Evolutionary conservation across 371 early-diverging fungal species (phyloP), one percentile per base, ranked within the genome.

Genomic region (Mucor lusitanicus): DNA sequence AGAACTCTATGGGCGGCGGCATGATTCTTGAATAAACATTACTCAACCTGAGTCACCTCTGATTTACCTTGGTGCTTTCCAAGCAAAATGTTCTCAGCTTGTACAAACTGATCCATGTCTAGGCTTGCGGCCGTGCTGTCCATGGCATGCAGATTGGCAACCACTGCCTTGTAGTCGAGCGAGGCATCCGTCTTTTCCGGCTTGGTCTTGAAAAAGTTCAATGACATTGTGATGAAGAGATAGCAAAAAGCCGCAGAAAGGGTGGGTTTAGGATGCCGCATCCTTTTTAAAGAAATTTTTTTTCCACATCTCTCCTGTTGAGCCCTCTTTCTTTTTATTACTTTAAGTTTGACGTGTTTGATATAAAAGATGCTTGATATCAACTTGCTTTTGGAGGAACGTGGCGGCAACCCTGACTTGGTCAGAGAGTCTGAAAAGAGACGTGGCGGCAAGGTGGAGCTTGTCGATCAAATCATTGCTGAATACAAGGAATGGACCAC

Each of bases 351-450:
- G 58, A 59, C 65, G 59, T 59, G 46, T 39, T 23, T n/a, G 23
- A 25, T 53, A 63, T 21, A 25, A 50, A 68, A 35, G 12, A 92
- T 92, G 92, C 81, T 94, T 67, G 98, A 97, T 78, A 94, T 97
- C 79, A 96, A 93, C 75, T 85, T 96, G 68, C 90, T 99, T 67
- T 85, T 95, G 59, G 88, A 85, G 63, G 96, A 95, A 56, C 95
- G 94, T 82, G 99, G 99, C 72, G 98, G 98, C 62, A 94, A 98
- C 70, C 98, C 98, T 21, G 97, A 97, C 54, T 75, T 90, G 46
- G 91, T 99, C 63, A 88, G 89, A 65, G 95, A 96, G 79, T 98
- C 98, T 46, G 96, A 98, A 84, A 88, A 94, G 37, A 88, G 91
- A 77, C 90, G 99, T 56, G 96, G 94, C 48, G 94, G 86, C 65